Evolutionary conservation across 2,329 filamentous ascomycete genomes (phyloP).

Genomic region (Fusarium torulosum): DNA sequence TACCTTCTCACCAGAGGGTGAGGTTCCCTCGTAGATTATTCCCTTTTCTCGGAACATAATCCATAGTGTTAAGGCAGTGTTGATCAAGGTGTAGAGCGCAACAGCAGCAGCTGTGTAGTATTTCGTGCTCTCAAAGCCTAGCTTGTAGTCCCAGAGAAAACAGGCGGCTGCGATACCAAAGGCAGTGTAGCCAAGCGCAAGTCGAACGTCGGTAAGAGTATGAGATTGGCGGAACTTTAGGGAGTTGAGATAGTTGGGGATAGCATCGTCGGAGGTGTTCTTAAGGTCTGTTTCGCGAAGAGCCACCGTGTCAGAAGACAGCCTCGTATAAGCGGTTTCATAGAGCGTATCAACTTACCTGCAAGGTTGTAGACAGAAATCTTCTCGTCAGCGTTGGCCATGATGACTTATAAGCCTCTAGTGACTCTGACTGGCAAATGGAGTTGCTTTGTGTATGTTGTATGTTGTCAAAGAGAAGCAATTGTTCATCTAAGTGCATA

Average conservation of each 20-base stretch:
- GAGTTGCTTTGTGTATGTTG: constrained; percentile 3
- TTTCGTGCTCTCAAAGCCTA: constrained; percentile 90
- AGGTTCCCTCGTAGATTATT: constrained; percentile 80
- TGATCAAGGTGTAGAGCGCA: constrained; percentile 81
- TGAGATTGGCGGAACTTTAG: constrained; percentile 88
- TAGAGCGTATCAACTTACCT: constrained; percentile 57
- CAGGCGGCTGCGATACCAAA: constrained; percentile 84
- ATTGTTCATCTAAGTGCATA: constrained; percentile 24
- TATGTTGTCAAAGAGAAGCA: constrained; percentile 14
- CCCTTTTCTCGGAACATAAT: constrained; percentile 85
- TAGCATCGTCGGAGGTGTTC: constrained; percentile 94
- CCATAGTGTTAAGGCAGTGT: constrained; percentile 84
- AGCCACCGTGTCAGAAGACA: constrained; percentile 48
- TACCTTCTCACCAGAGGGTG: constrained; percentile 76
- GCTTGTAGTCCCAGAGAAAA: constrained; percentile 91
- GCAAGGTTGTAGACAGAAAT: constrained; percentile 76
- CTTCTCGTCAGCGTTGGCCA: constrained; percentile 60
- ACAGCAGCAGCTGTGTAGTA: constrained; percentile 85
- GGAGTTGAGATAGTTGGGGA: constrained; percentile 91
- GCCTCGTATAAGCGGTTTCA: constrained; percentile 4
- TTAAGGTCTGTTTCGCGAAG: constrained; percentile 78
- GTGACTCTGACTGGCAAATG: constrained; percentile 4
- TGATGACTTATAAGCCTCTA: constrained; percentile 34
- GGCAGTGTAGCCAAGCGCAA: constrained; percentile 84
- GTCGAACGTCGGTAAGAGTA: constrained; percentile 82